Conservation (phyloP, 2,329 filamentous ascomycete species). For the Lachnellula arida region DNA sequence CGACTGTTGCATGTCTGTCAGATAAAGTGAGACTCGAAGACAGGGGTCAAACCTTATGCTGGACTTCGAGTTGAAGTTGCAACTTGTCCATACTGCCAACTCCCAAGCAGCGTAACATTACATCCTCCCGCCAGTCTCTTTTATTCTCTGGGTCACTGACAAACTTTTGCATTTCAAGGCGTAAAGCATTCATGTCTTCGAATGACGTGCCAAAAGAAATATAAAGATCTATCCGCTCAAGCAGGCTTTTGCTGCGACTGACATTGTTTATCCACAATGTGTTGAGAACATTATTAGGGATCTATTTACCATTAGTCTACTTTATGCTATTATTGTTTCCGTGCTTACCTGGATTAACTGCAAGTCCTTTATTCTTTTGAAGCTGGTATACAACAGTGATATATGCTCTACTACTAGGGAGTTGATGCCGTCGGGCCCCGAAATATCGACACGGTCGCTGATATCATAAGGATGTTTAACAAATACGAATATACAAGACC, state of each 20-base stretch:
- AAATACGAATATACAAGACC: conserved; percentile 44
- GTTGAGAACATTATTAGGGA: conserved; percentile 86
- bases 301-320: conserved; percentile 29
- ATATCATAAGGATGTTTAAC: conserved; percentile 76
- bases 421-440: conserved; percentile 7
- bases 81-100: conserved; percentile 82
- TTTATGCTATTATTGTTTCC: not conserved
- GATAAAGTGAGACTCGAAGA: not conserved
- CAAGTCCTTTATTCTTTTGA: conserved; percentile 2
- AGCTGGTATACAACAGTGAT: conserved; percentile 72
- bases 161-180: conserved; percentile 75
- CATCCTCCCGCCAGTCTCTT: conserved; percentile 80
- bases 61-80: conserved; percentile 71
- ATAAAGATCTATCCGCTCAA: conserved; percentile 67
- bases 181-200: conserved; percentile 78
- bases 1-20: conserved; percentile 44
- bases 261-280: conserved; percentile 87
- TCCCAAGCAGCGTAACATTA: conserved; percentile 70
- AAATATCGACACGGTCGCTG: conserved; percentile 9
- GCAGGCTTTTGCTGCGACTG: conserved; percentile 82
- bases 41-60: conserved; percentile 52
- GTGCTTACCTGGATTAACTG: conserved; percentile 33
- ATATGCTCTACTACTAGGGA: conserved; percentile 42
- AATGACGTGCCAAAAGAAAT: conserved; percentile 79
- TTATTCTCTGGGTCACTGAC: conserved; percentile 66